Percentiles rank a stretch among this genome's conserved stretches.
Evolutionary conservation across 1,284 basidiomycete species (phyloP).

Genomic region (Golubevia sp.): DNA sequence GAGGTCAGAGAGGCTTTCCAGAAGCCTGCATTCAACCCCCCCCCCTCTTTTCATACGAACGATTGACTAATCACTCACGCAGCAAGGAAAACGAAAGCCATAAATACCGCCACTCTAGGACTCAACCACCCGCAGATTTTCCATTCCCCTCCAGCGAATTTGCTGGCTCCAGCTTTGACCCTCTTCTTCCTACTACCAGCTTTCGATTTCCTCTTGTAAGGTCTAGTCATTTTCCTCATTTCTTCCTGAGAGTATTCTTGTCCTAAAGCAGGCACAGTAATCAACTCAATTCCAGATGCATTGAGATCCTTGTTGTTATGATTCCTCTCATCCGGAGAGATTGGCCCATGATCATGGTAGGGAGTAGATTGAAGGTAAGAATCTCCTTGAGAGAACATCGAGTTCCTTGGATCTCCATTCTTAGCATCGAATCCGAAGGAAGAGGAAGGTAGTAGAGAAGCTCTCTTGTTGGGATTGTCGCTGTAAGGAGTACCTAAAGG

Average conservation of each 20-base stretch:
- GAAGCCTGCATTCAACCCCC: background rate
- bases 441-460: slow-evolving; percentile 25
- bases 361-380: no score
- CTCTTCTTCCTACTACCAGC: slow-evolving; percentile 13
- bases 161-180: slow-evolving; percentile 1
- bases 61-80: background rate
- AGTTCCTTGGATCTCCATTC: slow-evolving; percentile 33
- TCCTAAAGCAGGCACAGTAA: slow-evolving; percentile 52
- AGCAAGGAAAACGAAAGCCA: slow-evolving; percentile 24
- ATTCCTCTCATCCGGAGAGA: slow-evolving; percentile 15
- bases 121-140: slow-evolving; percentile 37
- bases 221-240: slow-evolving; percentile 27
- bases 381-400: slow-evolving; percentile 1
- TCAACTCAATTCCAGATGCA: slow-evolving; percentile 41
- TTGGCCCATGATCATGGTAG: no score
- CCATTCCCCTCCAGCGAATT: slow-evolving; percentile 35
- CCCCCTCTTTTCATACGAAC: background rate
- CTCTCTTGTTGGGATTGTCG: slow-evolving; percentile 14
- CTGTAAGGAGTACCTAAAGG: slow-evolving; percentile 6
- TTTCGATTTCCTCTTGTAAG: slow-evolving; percentile 19
- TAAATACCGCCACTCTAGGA: slow-evolving; percentile 35
- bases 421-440: slow-evolving; percentile 47
- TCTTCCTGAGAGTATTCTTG: slow-evolving; percentile 45
- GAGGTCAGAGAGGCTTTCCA: background rate
- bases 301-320: slow-evolving; percentile 19